Base-by-base conservation (phyloP, 371 early-diverging fungal species). In the Mortierella sp. region DNA sequence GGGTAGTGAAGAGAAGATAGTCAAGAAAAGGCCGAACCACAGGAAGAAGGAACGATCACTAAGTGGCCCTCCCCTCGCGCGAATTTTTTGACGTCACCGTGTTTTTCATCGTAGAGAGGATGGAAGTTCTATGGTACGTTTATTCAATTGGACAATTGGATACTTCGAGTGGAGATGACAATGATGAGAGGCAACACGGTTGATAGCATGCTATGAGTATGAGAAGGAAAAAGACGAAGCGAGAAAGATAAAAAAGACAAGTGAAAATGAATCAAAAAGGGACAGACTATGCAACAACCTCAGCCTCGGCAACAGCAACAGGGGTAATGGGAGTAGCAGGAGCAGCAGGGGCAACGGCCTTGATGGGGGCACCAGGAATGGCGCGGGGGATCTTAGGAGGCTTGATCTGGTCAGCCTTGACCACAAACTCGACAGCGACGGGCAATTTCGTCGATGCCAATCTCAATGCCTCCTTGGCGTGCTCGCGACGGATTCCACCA, bases 391-490 rank as follows among this genome's bases (percentile, higher is more conserved):
- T 52, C 81, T 84, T 84, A 70, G 84, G 79, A 34, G 92, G 92
- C 76, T 92, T 91, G 57, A 91, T 77, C 73, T 90, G 91, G 34
- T 92, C 91, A 78, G 92, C 81, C 74, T 81, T 80, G 74, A 79
- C 92, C 47, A 96, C 95, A 88, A 96, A 92, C 86, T 95, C 96
- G 4, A 92, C 92, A 65, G 93, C 92, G 73, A 95, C 95, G 60
- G 96, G 96, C 60, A 96, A 76, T 86, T 93, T 95, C 80, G 93
- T 88, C 9, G 93, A 89, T 6, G 92, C 96, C 50, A 94, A 89
- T 26, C 96, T 91, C 82, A 96, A 84, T 13, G 96, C 94, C 80
- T 95, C 96, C 87, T 95, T 95, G 54, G 96, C 96, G 72, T 96
- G 91, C 89, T 95, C 96, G 65, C 90, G 91, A 73, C 94, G 91